These are phyloP conservation scores for Boletus coccyginus DNA, from an alignment of 768 basidiomycete genomes.

Conservation along the genomic window DNA sequence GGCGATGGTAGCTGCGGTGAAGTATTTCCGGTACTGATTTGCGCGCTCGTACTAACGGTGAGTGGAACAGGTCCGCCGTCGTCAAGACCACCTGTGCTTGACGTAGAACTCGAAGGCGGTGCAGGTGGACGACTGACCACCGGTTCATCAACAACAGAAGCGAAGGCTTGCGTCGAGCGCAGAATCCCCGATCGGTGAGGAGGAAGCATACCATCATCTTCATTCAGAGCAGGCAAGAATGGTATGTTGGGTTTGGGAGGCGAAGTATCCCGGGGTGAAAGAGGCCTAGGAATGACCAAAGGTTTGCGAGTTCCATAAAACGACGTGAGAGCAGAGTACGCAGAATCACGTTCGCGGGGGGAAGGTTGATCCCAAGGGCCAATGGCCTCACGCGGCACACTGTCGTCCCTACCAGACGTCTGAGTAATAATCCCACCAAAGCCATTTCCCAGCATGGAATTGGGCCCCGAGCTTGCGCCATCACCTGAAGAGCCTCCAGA, in stretches of 20 bases:
- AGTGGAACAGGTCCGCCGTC: constrained; percentile 25
- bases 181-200: constrained; percentile 29
- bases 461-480: constrained; percentile 10
- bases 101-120: constrained; percentile 37
- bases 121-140: constrained; percentile 29
- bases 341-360: constrained; percentile 30
- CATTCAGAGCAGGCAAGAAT: constrained; percentile 23
- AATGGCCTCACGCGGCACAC: constrained; percentile 20
- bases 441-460: constrained; percentile 21
- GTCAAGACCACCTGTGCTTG: constrained; percentile 45
- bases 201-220: constrained; percentile 35
- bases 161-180: constrained; percentile 24
- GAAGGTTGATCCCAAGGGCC: constrained; percentile 35
- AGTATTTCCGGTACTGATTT: constrained; percentile 31
- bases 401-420: constrained; percentile 24
- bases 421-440: constrained; percentile 28
- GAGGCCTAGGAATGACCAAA: constrained; percentile 20
- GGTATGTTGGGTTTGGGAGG: constrained; percentile 22
- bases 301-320: constrained; percentile 28
- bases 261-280: constrained; percentile 28
- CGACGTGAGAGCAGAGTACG: constrained; percentile 25
- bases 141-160: constrained; percentile 27
- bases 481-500: constrained; percentile 19
- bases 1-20: constrained; percentile 81
- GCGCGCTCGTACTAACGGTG: constrained; percentile 49